Conservation (phyloP, 176 grass and related monocot species). For the Carex pumila region DNA sequence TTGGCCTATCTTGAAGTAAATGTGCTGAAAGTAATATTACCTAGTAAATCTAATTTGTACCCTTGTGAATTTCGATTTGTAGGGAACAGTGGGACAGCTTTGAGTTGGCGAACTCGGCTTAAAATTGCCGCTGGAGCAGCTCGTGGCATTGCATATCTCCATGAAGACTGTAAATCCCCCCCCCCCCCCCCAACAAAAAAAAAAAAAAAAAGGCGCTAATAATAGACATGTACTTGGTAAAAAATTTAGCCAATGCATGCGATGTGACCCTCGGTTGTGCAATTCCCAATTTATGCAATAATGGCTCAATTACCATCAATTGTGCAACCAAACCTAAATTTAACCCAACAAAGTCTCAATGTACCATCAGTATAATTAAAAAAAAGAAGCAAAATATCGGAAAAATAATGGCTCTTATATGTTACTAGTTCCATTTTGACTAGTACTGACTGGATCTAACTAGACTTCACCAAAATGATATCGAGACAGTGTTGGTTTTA, state of each 20-base stretch:
- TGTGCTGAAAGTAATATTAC: neutral
- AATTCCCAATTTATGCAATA: neutral
- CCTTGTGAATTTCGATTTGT: conserved; percentile 34
- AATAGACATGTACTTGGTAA: neutral
- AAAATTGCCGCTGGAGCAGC: conserved; percentile 94
- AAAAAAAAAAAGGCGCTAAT: neutral
- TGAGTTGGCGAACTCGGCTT: conserved; percentile 84
- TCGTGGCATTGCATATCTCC: conserved; percentile 92
- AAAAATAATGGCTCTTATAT: neutral
- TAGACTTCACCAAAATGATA: neutral
- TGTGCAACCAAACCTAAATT: neutral
- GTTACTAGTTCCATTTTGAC: neutral
- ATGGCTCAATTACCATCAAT: neutral
- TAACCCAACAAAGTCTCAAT: neutral
- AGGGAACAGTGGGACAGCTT: conserved; percentile 48
- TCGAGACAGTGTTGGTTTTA: neutral
- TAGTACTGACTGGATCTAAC: neutral
- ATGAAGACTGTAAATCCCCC: conserved; percentile 85
- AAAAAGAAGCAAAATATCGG: neutral
- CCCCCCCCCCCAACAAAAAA: neutral
- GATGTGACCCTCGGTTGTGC: neutral
- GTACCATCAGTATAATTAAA: neutral
- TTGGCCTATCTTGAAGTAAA: neutral
- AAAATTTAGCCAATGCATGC: neutral
- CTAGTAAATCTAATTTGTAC: conserved; percentile 7